Evolutionary conservation across 768 basidiomycete species (phyloP), one percentile per base, ranked within the genome.

Genomic region (Russula dissimulans): DNA sequence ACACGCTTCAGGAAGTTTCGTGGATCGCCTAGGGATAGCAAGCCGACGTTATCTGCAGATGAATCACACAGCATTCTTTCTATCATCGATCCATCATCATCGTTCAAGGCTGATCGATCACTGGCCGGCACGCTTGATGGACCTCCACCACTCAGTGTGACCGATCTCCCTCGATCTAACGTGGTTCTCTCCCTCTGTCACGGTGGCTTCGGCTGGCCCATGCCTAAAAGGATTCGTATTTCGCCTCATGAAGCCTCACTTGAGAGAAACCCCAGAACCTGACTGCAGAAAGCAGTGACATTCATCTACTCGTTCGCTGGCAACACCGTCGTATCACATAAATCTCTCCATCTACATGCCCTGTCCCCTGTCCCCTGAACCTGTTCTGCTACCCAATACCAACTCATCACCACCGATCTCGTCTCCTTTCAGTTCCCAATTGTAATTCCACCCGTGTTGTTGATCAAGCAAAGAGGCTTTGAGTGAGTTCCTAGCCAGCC

Each of bases 211-310:
- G 22, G 81, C 86, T 32, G 78, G 83, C 18, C 89, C 89, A 38
- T 85, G 88, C 18, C 68, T 91, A 29, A 88, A 83, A 70, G 85
- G 89, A 14, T 85, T 92, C 71, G 90, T 92, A 81, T 81, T 87
- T 34, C 82, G 87, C 34, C 87, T 91, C 69, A 79, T 87, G 46
- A 74, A 73, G 57, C 68, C 66, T 32, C 67, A 69, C n/a, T 64
- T 66, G 22, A 61, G 61, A n/a, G 68, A 69, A n/a, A 45, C 18
- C n/a, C 29, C 69, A 65, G 67, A 73, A 39, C 66, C 66, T 51
- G 74, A 68, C 15, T 65, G 64, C 50, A 66, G 70, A 46, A 64
- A 54, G n/a, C 51, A 56, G 14, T 15, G 56, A 36, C 36, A 36
- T 14, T 38, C 54, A 4, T 26, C 43, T 38, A 61, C 70, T 0